Conservation (phyloP, 257 asterid species). For the Solanum gracilifrons region DNA sequence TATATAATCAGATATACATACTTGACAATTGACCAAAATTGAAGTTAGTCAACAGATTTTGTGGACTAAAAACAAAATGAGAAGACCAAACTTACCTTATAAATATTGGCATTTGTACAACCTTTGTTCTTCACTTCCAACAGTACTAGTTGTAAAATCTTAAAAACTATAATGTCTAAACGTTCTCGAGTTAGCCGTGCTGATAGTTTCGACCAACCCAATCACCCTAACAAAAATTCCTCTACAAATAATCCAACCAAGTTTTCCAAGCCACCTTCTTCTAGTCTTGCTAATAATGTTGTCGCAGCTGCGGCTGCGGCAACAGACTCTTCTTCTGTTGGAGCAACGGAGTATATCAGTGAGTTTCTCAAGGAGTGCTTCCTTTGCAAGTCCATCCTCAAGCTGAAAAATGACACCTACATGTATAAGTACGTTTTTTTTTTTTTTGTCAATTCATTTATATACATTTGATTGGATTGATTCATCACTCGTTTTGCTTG, state of each 20-base stretch:
- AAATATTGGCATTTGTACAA: neutral
- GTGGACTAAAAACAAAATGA: neutral
- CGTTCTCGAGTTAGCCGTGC: neutral
- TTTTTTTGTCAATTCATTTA: neutral
- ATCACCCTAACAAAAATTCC: neutral
- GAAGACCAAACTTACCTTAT: neutral
- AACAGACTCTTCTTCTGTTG: neutral
- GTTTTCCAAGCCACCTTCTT: neutral
- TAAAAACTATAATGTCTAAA: neutral
- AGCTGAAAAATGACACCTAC: neutral
- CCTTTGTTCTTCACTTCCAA: neutral
- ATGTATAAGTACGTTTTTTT: neutral
- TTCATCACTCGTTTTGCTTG: neutral
- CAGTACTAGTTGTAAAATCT: too few relatives aligned
- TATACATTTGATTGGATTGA: too few relatives aligned
- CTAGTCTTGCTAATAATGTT: neutral
- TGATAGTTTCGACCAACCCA: neutral
- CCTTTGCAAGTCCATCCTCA: neutral
- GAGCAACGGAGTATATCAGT: neutral
- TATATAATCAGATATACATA: neutral
- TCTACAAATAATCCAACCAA: neutral
- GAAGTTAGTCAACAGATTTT: neutral
- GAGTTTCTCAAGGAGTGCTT: neutral
- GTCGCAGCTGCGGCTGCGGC: neutral
- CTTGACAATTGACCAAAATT: too few relatives aligned